Base-by-base conservation (phyloP, 2,329 filamentous ascomycete genomes). In the Paraphaeosphaeria sporulosa region DNA sequence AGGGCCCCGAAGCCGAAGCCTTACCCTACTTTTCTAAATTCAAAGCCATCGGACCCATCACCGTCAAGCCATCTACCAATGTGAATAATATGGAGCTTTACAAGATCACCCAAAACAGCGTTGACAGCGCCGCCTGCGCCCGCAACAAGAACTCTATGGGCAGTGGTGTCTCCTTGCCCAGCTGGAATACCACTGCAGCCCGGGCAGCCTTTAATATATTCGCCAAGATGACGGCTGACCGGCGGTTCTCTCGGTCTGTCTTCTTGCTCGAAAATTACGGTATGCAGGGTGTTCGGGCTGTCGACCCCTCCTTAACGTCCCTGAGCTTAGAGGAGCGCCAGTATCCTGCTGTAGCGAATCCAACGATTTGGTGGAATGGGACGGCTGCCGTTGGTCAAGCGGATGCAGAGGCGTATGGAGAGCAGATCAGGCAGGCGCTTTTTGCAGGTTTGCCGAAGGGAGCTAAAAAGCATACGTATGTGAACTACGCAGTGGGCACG, bases 401-500 rank as follows among this genome's bases (percentile, higher is more conserved):
- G 10, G 62, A 64, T 56, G 67, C 67, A 4, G 46, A 63, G 36
- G 48, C 34, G n/a, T 59, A 64, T 54, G 57, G 44, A 1, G 50
- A 40, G 17, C 52, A 58, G 19, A 64, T 69, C 6, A 55, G 60
- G 10, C 42, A 68, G 25, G 65, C 64, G 15, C 49, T 64, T 7
- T 65, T 64, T 27, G 51, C n/a, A 5, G 64, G 64, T 15, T 19
- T 65, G 1, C 58, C 60, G 13, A 55, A 57, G 2, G 59, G 38
- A 15, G 61, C 59, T 0, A n/a, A 51, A 27, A 65, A 69, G 48
- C 65, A 71, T 46, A 62, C 66, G 4, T 78, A 78, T 56, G 65
- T 76, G 6, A 77, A 78, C 48, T 78, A 77, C 57, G 75, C 74
- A 4, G 64, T 66, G 49, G 74, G 74, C 9, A 66, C 68, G 12